Base-by-base conservation (phyloP, 2,329 filamentous ascomycete genomes). In the Ophiocordyceps australis region DNA sequence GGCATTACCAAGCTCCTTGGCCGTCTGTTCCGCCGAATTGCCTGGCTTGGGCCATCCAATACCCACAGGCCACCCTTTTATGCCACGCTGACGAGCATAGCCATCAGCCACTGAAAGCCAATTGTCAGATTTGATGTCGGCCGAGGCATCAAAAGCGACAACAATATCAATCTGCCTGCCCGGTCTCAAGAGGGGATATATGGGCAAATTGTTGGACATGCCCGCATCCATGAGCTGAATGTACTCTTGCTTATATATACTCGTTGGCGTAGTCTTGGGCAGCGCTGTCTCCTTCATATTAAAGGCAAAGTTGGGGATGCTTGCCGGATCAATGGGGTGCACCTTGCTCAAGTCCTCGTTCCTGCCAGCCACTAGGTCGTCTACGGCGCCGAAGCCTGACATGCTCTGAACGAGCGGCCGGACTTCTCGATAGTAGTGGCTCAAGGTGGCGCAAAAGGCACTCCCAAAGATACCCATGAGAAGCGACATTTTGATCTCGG, bases 191-290 rank as follows among this genome's bases (percentile, higher is more conserved):
- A 95, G 64, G 0, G 89, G 89, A 45, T 98, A 98, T 22, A 95
- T 85, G 2, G 89, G 89, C 7, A 98, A 60, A 42, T 98, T 98
- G 46, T 98, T 95, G 35, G 80, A 91, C 89, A 98, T 98, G 26
- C 89, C 89, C 2, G 89, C 85, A 47, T 98, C 89, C 85, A 94
- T 95, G 11, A 86, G 62, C 35, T 80, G 74, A 12, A 86, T 61
- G 45, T 92, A 76, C 23, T 74, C 61, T 10, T 62, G 63, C 12
- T 68, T 58, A 39, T 79, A 73, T 20, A 93, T 68, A 30, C 70
- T 82, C 17, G 74, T 67, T 0, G 89, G 83, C n/a, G 76, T 77
- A 0, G 80, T 79, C 1, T 66, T 51, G 1, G 82, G 77, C 6
- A 98, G 59, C 32, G 68, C 62, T n/a, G n/a, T n/a, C 9, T 68